Evolutionary conservation across 257 asterid genomes (phyloP).

Genomic region (Lantana camara): DNA sequence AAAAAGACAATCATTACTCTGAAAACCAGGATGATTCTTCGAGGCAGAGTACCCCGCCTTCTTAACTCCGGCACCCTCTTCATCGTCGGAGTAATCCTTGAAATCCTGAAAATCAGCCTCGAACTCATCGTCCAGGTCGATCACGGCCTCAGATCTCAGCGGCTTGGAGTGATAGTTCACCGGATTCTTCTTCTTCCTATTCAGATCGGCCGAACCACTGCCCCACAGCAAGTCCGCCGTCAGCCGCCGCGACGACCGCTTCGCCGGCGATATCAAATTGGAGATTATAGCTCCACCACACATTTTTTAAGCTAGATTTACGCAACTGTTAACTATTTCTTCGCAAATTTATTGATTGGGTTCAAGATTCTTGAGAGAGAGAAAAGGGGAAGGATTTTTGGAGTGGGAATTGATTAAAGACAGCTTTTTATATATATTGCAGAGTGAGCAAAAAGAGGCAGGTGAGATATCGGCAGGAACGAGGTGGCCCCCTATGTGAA

Average conservation of each 20-base stretch:
- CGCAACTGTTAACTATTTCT: no score
- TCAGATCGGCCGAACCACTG: slow-evolving; percentile 44
- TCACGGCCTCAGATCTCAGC: slow-evolving; percentile 50
- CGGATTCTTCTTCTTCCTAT: slow-evolving; percentile 38
- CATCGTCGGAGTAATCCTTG: slow-evolving; percentile 58
- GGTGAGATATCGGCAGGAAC: slow-evolving; percentile 43
- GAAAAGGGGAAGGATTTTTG: no score
- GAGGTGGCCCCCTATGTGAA: slow-evolving; percentile 26
- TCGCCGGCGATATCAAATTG: slow-evolving; percentile 58
- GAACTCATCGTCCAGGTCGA: slow-evolving; percentile 65
- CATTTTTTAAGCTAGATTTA: slow-evolving; percentile 32
- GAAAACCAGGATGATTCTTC: slow-evolving; percentile 27
- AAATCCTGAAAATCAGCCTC: slow-evolving; percentile 91
- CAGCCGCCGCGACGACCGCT: slow-evolving; percentile 64
- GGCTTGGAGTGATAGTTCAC: slow-evolving; percentile 51
- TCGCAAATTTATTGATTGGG: slow-evolving; percentile 15
- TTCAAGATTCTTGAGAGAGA: no score
- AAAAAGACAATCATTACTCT: slow-evolving; percentile 31
- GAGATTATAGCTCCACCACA: slow-evolving; percentile 95
- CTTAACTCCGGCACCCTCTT: slow-evolving; percentile 38
- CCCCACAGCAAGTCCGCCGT: slow-evolving; percentile 92
- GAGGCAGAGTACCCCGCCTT: slow-evolving; percentile 61
- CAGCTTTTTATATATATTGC: slow-evolving; percentile 28
- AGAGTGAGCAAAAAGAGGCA: slow-evolving; percentile 24
- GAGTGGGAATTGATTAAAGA: slow-evolving; percentile 12